A percentile compares a stretch with the other conserved stretches of the same genome.
Evolutionary conservation across 1,139 yeast species (phyloP).

Genomic region (Candida tropicalis): DNA sequence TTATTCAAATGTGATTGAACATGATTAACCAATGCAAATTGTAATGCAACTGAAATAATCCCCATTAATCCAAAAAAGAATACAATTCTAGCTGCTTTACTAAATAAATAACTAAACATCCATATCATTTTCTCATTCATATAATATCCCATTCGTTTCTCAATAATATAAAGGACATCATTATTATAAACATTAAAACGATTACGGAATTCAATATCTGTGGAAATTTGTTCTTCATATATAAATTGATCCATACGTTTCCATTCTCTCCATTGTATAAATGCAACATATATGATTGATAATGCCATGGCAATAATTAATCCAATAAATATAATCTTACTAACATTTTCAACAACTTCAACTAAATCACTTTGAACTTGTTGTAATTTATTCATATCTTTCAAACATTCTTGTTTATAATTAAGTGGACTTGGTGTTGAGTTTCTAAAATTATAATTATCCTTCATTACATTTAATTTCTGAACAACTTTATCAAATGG

Average conservation of each 20-base stretch:
- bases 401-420: constrained; percentile 12
- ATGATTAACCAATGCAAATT: constrained; percentile 38
- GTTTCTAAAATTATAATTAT: constrained; percentile 1
- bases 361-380: constrained; percentile 13
- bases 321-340: constrained; percentile 14
- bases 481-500: constrained; percentile 24
- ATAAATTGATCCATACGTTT: constrained; percentile 13
- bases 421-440: constrained; percentile 12
- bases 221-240: constrained; percentile 8
- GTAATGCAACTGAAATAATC: constrained; percentile 47
- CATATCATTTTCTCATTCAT: constrained; percentile 30
- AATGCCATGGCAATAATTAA: constrained; percentile 12
- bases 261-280: constrained; percentile 14
- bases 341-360: constrained; percentile 10
- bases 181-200: constrained; percentile 16
- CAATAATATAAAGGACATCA: constrained; percentile 10
- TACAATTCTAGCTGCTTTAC: constrained; percentile 47
- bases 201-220: constrained; percentile 14
- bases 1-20: constrained; percentile 7
- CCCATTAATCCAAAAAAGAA: constrained; percentile 54
- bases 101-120: constrained; percentile 52
- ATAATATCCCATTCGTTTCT: constrained; percentile 12
- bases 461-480: constrained; percentile 18
- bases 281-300: constrained; percentile 12
- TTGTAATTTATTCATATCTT: constrained; percentile 11